Base-by-base conservation (phyloP, 148 eudicot species). In the Nepenthes mirabilis region DNA sequence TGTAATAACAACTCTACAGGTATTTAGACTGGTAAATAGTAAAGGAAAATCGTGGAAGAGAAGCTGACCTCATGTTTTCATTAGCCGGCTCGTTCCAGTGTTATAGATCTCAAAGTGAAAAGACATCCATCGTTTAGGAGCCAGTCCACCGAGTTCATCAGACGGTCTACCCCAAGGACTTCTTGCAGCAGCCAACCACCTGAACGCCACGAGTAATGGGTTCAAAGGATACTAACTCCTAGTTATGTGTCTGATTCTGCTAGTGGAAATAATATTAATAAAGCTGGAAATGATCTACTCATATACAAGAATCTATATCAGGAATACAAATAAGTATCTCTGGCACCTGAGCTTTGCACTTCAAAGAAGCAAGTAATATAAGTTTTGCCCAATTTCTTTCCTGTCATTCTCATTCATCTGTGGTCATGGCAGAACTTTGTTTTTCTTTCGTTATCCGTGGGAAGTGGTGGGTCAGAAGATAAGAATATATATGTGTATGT, bases 31-130 rank as follows among this genome's bases (percentile, higher is more conserved):
- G 45, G 54, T 49, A 32, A 49, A 63, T 62, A 65, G 61, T 40
- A 62, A 61, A 34, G 74, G 66, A 52, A 69, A 64, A 50, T 61
- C 82, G 8, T 68, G 83, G 88, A 90, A 82, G 73, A 83, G 78
- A 75, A 70, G 86, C 59, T 64, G 74, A 11, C 67, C 80, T 55
- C 97, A 90, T 75, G 86, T 82, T 64, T 72, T 77, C 70, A 82
- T 86, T 47, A 62, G 86, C 62, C 81, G 69, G 58, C 78, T 90
- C 49, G 86, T 84, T 63, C 81, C 80, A 50, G 81, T 52, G 66
- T 65, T 84, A 53, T 74, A 86, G 70, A 55, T 50, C 40, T 65
- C 82, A 5, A 82, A 72, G 64, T 73, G 65, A 64, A 75, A 65
- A 62, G 77, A 69, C 56, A 60, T 51, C 34, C 59, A 8, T 33